Evolutionary conservation across 805 yeast species (phyloP), one percentile per base, ranked within the genome.

Genomic region (Kregervanrija fluxuum): DNA sequence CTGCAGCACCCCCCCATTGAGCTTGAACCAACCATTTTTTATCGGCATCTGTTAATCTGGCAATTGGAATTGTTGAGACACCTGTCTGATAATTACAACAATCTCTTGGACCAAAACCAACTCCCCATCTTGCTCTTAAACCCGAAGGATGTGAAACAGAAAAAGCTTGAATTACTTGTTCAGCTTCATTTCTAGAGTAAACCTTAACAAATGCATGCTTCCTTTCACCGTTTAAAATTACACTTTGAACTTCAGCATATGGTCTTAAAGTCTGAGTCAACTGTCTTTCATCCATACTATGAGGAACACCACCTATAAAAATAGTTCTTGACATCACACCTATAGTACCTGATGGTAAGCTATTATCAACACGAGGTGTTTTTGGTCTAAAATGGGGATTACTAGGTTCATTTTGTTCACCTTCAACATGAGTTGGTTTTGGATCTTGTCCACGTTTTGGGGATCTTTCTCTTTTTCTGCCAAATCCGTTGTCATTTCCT

Each of bases 41-140:
- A 64, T 93, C 99, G 15, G 97, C 96, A 48, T 93, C 99, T 0
- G 99, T 93, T 54, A 93, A 73, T 56, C 96, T 77, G 47, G 77
- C 77, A 41, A 93, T 68, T 12, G 98, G 96, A 49, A 93, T 88
- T 33, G 89, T 77, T 48, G 95, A 84, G 34, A 82, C 74, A 49
- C 99, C 99, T 46, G 82, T 82, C 59, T 82, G 90, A 65, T 93
- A 93, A 65, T 93, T 95, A 63, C 96, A 87, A 70, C 98, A 91
- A 64, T 93, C 98, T 69, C 99, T 80, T 44, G 99, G 99, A 4
- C 99, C 99, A 59, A 85, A 93, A 1, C 99, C 99, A 50, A 93
- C 98, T 53, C 98, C 99, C 99, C 99, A 93, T 61, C 96, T 77
- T 4, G 95, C 86, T 66, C 98, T 78, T 54, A 93, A 70, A 33